Evolutionary conservation across 78 protist species (phyloP).

Genomic region (Emiliania huxleyi): DNA sequence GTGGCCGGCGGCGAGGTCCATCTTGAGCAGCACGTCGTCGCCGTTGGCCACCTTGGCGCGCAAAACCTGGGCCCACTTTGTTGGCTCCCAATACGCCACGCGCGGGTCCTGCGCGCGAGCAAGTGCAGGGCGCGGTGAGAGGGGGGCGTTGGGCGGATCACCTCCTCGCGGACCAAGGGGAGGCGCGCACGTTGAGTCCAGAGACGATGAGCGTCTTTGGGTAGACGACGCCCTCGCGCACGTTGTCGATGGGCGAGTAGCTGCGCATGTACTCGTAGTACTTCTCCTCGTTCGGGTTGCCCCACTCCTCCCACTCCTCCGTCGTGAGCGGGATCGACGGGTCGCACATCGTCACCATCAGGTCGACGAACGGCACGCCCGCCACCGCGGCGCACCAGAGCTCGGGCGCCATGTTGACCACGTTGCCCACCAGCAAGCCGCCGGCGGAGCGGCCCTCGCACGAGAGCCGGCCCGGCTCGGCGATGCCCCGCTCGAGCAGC

Average conservation of each 20-base stretch:
- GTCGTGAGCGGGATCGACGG: slow-evolving; percentile 47
- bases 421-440: slow-evolving; percentile 51
- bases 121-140: too few relatives aligned
- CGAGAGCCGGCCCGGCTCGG: background rate
- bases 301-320: slow-evolving; percentile 47
- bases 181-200: slow-evolving; percentile 50
- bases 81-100: slow-evolving; percentile 52
- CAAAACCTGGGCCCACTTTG: slow-evolving; percentile 32
- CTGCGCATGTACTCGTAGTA: slow-evolving; percentile 41
- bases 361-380: slow-evolving; percentile 55
- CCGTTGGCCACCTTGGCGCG: background rate
- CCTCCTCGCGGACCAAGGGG: too few relatives aligned
- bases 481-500: background rate
- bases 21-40: background rate
- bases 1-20: background rate
- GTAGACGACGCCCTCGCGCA: background rate
- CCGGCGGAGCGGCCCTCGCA: slow-evolving; percentile 58
- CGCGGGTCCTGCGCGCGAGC: slow-evolving; percentile 62
- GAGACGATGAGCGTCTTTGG: slow-evolving; percentile 3
- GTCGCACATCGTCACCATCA: slow-evolving; percentile 55
- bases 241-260: slow-evolving; percentile 6
- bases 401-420: slow-evolving; percentile 42
- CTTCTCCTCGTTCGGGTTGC: background rate
- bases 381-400: slow-evolving; percentile 1
- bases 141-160: too few relatives aligned